Evolutionary conservation across 169 alveolate genomes (phyloP), one percentile per base, ranked within the genome.

Genomic region (Plasmodium knowlesi): DNA sequence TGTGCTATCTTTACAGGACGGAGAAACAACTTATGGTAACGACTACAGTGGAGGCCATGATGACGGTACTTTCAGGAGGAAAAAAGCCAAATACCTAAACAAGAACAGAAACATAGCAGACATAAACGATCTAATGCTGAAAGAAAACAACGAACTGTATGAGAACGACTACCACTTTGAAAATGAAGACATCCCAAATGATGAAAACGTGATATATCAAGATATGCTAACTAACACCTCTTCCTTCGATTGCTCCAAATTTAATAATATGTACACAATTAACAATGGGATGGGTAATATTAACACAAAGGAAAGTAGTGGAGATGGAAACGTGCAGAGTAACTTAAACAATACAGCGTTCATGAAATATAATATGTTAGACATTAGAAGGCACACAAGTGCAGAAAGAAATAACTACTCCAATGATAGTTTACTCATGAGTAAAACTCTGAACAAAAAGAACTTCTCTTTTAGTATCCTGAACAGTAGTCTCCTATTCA

Each of bases 221-320:
- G 94, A 89, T 89, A 89, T 89, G 82, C 61, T 89, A 57, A 78
- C 94, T 30, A 43, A 78, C 19, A 32, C 89, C 67, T 89, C 94
- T 22, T 89, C 94, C 8, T 79, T 89, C 82, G 83, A 79, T 28
- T 89, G 50, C 61, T 89, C 94, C 8, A 89, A 89, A 89, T 16
- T 61, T 89, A 89, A 89, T 79, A 89, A 89, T 43, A 61, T 89
- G 30, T 89, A 89, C 34, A 89, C 94, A 37, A 39, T 89, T 57
- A 89, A 89, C 34, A 43, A 79, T 30, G 81, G 34, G 71, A 46
- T 61, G 74, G 8, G 71, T 4, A 89, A 89, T 79, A n/a, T 89
- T 2, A 89, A 79, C 57, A 89, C 94, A 34, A 89, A 79, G 46
- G 89, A 19, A 0, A 54, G 43, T 61, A 50, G 74, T 14, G 37